These are phyloP conservation scores for Scortechinia acanthostroma DNA, from an alignment of 2,329 filamentous ascomycete species.

Conservation along the genomic window DNA sequence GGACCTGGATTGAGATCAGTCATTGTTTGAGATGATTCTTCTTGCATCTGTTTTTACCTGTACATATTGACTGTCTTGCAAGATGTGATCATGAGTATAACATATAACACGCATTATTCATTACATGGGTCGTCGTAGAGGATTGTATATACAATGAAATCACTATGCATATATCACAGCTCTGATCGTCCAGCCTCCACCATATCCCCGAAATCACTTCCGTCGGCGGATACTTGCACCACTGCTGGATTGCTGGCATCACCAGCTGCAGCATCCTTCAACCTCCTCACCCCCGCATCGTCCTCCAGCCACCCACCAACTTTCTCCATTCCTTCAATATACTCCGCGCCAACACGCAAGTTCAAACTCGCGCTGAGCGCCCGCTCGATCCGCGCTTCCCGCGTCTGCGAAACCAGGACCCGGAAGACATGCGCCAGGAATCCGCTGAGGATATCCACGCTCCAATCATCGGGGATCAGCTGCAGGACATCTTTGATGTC, in stretches of 20 bases:
- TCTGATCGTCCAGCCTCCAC: too few species aligned
- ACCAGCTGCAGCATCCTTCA: too few species aligned
- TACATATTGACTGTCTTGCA: too few species aligned
- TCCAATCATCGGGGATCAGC: background rate
- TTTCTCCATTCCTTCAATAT: slow-evolving; percentile 1
- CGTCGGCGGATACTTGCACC: too few species aligned
- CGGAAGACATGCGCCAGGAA: background rate
- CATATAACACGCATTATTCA: too few species aligned
- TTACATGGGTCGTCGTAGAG: too few species aligned
- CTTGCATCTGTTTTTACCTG: too few species aligned
- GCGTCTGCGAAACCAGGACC: background rate
- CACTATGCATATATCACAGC: too few species aligned
- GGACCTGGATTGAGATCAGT: background rate
- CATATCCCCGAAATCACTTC: slow-evolving; percentile 1
- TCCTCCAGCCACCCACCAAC: background rate
- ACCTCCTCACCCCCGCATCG: background rate
- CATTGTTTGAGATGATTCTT: too few species aligned
- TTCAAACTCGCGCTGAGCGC: background rate
- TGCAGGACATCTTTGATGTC: background rate
- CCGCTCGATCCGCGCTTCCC: background rate
- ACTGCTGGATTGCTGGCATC: too few species aligned
- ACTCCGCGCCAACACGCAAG: background rate
- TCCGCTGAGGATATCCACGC: background rate
- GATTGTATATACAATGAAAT: too few species aligned
- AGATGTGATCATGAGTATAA: too few species aligned